These are phyloP conservation scores for Ensete ventricosum DNA, from an alignment of 176 grass and related monocot species.

Conservation along the genomic window DNA sequence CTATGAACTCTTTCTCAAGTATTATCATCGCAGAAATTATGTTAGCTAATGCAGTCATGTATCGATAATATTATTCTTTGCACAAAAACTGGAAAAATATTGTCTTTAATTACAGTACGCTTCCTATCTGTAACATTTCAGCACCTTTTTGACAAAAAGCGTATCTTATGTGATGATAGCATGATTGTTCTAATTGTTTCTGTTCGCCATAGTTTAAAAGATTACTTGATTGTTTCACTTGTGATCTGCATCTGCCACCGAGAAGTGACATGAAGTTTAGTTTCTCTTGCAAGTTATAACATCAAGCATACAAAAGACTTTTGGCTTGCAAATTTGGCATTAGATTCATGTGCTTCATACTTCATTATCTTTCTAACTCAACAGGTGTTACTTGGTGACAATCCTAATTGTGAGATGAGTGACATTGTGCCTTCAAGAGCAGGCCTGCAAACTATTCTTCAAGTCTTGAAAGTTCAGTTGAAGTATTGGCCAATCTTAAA, in stretches of 20 bases:
- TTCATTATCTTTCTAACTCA: not conserved
- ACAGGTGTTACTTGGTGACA: slow-evolving; percentile 64
- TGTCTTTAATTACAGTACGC: too few relatives aligned
- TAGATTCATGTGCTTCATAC: slow-evolving; percentile 1
- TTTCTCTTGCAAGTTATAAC: not conserved
- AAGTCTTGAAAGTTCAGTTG: slow-evolving; percentile 60
- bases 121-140: too few relatives aligned
- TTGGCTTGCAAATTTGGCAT: not conserved
- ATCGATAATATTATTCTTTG: too few relatives aligned
- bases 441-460: slow-evolving; percentile 51
- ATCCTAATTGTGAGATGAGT: slow-evolving; percentile 21
- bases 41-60: too few relatives aligned
- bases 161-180: not conserved
- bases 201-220: not conserved
- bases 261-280: not conserved
- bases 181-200: not conserved
- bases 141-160: too few relatives aligned
- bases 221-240: not conserved
- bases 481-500: slow-evolving; percentile 69
- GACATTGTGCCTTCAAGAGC: slow-evolving; percentile 48
- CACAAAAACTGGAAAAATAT: too few relatives aligned
- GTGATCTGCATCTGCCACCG: not conserved
- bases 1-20: too few relatives aligned
- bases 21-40: too few relatives aligned
- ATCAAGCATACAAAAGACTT: not conserved